Percentiles rank a stretch among this genome's conserved stretches.
Conservation (phyloP, 345 rosid species). For the Boechera stricta region DNA sequence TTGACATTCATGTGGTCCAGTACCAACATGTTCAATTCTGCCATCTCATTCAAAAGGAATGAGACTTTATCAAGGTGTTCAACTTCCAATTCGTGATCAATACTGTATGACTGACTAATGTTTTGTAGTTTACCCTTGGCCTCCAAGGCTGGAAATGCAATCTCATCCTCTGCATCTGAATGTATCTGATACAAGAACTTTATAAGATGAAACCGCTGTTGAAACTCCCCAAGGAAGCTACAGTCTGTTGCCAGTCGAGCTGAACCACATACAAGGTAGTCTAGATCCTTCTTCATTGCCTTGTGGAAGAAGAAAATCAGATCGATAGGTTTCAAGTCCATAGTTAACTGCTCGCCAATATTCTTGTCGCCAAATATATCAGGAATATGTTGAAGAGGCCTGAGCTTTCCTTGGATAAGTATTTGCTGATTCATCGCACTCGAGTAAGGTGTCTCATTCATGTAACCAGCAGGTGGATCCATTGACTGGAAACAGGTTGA, state of each 20-base stretch:
- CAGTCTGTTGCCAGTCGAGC: conserved; percentile 56
- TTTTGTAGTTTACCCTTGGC: conserved; percentile 67
- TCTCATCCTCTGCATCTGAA: conserved; percentile 78
- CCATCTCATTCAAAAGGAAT: conserved; percentile 60
- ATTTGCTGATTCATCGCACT: conserved; percentile 54
- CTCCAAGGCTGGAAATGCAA: conserved; percentile 83
- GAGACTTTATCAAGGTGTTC: conserved; percentile 58
- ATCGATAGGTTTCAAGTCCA: conserved; percentile 63
- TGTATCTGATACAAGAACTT: conserved; percentile 61
- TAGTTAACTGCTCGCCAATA: conserved; percentile 23
- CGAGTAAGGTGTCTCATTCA: conserved; percentile 48
- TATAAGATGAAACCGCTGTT: conserved; percentile 60
- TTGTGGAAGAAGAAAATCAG: conserved; percentile 76
- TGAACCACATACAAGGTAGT: conserved; percentile 64
- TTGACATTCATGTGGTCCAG: conserved; percentile 38
- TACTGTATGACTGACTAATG: conserved; percentile 63
- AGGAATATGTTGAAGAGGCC: conserved; percentile 34
- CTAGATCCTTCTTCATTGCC: conserved; percentile 76
- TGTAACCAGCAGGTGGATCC: conserved; percentile 35
- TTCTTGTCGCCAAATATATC: conserved; percentile 45
- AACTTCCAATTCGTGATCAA: conserved; percentile 68
- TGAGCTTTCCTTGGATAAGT: conserved; percentile 47
- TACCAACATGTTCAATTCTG: conserved; percentile 44
- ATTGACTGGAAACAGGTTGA: conserved; percentile 37
- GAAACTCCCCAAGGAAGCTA: conserved; percentile 61